These are phyloP conservation scores for Polygonum aviculare DNA, from an alignment of 148 eudicot genomes.

Conservation along the genomic window DNA sequence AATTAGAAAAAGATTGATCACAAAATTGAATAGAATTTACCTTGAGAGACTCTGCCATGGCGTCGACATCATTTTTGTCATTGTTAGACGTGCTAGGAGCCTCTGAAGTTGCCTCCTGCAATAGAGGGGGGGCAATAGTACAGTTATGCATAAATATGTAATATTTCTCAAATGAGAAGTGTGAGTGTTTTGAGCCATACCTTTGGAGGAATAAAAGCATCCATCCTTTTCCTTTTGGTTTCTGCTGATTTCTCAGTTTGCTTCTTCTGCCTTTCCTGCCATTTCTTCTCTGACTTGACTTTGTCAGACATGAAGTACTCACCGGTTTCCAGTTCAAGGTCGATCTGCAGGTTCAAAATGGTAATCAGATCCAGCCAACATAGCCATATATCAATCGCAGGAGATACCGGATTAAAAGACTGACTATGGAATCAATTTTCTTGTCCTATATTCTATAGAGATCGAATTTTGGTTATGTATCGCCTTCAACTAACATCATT, in stretches of 20 bases:
- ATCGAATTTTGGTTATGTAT: neutral
- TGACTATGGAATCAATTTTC: neutral
- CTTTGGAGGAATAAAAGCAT: conserved; percentile 80
- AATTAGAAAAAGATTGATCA: neutral
- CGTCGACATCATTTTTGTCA: conserved; percentile 34
- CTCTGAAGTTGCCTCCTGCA: conserved; percentile 46
- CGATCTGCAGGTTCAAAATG: conserved; percentile 30
- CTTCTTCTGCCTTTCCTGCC: conserved; percentile 79
- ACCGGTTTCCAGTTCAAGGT: conserved; percentile 74
- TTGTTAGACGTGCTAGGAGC: conserved; percentile 20
- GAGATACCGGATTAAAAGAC: neutral
- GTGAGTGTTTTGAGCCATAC: conserved; percentile 22
- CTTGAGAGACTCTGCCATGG: conserved; percentile 62
- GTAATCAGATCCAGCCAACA: neutral
- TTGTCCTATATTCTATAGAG: neutral
- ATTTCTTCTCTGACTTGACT: conserved; percentile 67
- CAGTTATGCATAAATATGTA: neutral
- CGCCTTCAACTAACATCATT: neutral
- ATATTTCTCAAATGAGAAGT: neutral
- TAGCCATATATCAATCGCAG: neutral
- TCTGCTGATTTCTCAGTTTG: conserved; percentile 76
- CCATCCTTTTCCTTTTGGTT: conserved; percentile 64
- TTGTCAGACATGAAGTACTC: conserved; percentile 82
- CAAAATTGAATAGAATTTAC: conserved; percentile 22
- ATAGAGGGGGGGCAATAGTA: neutral